These are phyloP conservation scores for Singerocomus rubriflavus DNA, from an alignment of 1,284 basidiomycete species.

Conservation along the genomic window DNA sequence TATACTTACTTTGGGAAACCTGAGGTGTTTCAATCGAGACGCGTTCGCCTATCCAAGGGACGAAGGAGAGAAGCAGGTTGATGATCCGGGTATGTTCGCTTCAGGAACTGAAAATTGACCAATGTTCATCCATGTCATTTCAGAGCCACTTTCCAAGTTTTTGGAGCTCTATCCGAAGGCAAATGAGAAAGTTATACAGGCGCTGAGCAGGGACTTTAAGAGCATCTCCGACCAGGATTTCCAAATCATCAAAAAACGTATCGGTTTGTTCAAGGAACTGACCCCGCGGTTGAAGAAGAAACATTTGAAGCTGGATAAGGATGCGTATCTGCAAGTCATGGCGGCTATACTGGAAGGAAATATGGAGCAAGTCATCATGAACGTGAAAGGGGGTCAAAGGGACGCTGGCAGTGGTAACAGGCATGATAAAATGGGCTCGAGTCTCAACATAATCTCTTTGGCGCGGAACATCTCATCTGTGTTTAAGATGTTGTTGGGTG, in stretches of 20 bases:
- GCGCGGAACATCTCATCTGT: background rate
- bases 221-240: constrained; percentile 5
- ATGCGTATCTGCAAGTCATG: constrained; percentile 12
- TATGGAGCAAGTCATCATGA: constrained; percentile 4
- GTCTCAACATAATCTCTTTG: background rate
- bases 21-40: constrained; percentile 19
- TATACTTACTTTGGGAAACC: background rate
- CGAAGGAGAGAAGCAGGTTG: background rate
- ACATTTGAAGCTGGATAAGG: constrained; percentile 1
- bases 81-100: constrained; percentile 11
- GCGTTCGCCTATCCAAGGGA: constrained; percentile 6
- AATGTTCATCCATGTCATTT: background rate
- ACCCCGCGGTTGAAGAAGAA: background rate
- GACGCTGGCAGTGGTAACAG: background rate
- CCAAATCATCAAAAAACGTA: constrained; percentile 21
- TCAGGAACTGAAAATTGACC: background rate
- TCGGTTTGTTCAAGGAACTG: constrained; percentile 22
- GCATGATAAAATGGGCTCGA: background rate
- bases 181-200: constrained; percentile 5
- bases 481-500: constrained; percentile 13
- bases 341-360: constrained; percentile 7
- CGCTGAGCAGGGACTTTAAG: background rate
- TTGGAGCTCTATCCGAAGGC: constrained; percentile 20
- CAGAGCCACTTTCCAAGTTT: constrained; percentile 17
- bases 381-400: background rate